Conservation (phyloP, 169 alveolate genomes). For the Plasmodium knowlesi region DNA sequence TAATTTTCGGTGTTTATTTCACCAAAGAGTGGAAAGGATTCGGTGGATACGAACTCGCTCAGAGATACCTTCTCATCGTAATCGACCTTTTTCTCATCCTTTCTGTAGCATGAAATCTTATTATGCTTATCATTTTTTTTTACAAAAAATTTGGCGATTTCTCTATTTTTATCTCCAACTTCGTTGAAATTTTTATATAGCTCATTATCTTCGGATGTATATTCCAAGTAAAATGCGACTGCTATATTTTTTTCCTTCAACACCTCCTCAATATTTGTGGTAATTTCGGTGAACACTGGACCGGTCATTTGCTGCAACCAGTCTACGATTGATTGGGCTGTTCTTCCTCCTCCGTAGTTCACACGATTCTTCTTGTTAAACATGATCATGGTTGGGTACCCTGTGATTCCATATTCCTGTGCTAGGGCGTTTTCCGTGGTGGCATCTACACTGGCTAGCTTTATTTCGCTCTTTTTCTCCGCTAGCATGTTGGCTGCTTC, state of each 20-base stretch:
- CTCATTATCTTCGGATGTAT: conserved; percentile 69
- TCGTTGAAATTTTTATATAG: conserved; percentile 75
- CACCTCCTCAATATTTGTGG: conserved; percentile 67
- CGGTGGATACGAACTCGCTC: conserved; percentile 77
- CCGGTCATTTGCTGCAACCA: conserved; percentile 81
- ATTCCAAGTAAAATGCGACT: conserved; percentile 75
- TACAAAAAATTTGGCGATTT: conserved; percentile 78
- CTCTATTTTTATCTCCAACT: conserved; percentile 80
- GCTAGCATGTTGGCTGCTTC: conserved; percentile 90
- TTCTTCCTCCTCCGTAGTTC: conserved; percentile 83
- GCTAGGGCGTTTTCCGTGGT: conserved; percentile 86
- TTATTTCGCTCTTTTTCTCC: conserved; percentile 85
- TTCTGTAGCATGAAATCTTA: conserved; percentile 55
- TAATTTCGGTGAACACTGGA: conserved; percentile 77
- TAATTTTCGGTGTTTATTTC: conserved; percentile 84
- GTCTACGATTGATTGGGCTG: conserved; percentile 78
- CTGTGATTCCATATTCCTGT: conserved; percentile 89
- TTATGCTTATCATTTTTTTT: conserved; percentile 75
- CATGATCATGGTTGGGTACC: conserved; percentile 94
- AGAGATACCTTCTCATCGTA: conserved; percentile 61
- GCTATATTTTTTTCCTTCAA: conserved; percentile 28
- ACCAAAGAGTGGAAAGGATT: conserved; percentile 83
- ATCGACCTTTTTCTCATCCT: conserved; percentile 70
- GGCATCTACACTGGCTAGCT: conserved; percentile 93
- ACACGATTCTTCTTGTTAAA: conserved; percentile 84